Percentiles rank a stretch among this genome's conserved stretches.
These are phyloP conservation scores for Sphagnum fallax DNA, from an alignment of 228 moss, liverwort and hornwort species.

Conservation along the genomic window DNA sequence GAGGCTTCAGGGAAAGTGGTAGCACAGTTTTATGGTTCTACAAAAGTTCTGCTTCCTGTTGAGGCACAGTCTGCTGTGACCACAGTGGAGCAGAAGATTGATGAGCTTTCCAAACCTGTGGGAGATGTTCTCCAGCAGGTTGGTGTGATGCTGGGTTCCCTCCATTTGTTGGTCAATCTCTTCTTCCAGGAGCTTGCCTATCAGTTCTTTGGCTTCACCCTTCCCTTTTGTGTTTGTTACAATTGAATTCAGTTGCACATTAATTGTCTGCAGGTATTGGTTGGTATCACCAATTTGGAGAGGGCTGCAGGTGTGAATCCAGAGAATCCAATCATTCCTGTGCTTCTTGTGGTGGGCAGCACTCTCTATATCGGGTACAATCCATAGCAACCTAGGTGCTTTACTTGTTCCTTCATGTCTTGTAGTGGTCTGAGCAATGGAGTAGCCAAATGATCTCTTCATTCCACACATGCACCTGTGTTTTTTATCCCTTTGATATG, in stretches of 20 bases:
- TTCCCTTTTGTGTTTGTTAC: no score
- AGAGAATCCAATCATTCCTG: conserved; percentile 69
- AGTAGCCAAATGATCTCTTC: no score
- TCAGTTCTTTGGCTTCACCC: no score
- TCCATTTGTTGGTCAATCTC: no score
- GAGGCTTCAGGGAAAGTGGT: conserved; percentile 40
- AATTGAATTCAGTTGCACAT: no score
- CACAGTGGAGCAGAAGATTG: conserved; percentile 56
- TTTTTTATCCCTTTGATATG: no score
- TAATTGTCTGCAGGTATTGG: conserved; percentile 45
- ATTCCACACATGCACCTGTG: no score
- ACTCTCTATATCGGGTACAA: conserved; percentile 76
- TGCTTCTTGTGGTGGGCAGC: conserved; percentile 58
- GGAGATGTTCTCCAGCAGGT: conserved; percentile 72
- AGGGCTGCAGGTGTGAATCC: conserved; percentile 78
- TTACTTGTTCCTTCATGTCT: no score
- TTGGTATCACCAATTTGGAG: conserved; percentile 46
- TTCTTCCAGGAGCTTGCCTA: no score
- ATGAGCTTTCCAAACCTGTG: conserved; percentile 49
- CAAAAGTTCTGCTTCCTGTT: conserved; percentile 44
- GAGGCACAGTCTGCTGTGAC: conserved; percentile 47
- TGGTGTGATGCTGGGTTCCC: not conserved
- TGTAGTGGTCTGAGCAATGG: no score
- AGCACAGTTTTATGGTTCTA: conserved; percentile 39
- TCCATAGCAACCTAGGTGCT: not conserved